These are phyloP conservation scores for Casuarina glauca DNA, from an alignment of 306 rosid genomes.

Conservation along the genomic window DNA sequence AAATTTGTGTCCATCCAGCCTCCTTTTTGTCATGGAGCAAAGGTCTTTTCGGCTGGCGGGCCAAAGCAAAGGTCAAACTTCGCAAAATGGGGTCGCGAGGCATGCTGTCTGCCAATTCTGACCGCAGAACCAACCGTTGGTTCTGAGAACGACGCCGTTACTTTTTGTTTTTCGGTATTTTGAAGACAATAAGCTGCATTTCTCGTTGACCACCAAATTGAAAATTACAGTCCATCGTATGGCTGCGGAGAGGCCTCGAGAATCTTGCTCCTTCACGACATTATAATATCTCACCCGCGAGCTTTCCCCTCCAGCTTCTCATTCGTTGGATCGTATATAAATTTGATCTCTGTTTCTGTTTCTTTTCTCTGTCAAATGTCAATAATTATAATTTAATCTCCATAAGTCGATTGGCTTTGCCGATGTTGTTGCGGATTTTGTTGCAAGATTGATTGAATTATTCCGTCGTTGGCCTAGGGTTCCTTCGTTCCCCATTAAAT, in stretches of 20 bases:
- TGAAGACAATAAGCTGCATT: neutral
- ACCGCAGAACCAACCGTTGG: neutral
- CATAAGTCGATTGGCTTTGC: neutral
- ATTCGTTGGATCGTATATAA: neutral
- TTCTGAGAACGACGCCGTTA: neutral
- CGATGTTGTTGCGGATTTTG: neutral
- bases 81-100: too few relatives aligned
- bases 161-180: neutral
- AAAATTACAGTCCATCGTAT: neutral
- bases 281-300: neutral
- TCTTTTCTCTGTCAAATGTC: neutral
- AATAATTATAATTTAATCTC: neutral
- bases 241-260: neutral
- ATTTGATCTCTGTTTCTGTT: neutral
- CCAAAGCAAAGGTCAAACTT: too few relatives aligned
- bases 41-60: too few relatives aligned
- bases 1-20: too few relatives aligned
- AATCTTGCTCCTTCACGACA: neutral
- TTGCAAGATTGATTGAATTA: neutral
- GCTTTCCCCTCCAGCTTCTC: neutral
- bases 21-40: too few relatives aligned
- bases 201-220: neutral
- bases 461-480: neutral
- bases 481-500: neutral
- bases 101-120: neutral